Evolutionary conservation across 495 filamentous ascomycete species (phyloP).

Genomic region (Lophiotrema nucula): DNA sequence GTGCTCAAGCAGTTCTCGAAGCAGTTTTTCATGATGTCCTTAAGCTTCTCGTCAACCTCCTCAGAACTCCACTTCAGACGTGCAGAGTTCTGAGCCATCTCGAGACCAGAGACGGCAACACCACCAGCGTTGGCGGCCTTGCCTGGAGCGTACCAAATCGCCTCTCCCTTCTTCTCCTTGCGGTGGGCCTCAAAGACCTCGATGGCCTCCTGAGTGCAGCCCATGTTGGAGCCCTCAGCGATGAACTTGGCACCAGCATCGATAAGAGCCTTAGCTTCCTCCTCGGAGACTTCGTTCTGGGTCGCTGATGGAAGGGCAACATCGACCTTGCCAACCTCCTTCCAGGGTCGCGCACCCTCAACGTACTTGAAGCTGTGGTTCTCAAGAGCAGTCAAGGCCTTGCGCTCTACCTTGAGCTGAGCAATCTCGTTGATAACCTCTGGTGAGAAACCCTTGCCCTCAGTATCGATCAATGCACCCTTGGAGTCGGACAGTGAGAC

Average conservation of each 20-base stretch:
- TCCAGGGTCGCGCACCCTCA: conserved; percentile 85
- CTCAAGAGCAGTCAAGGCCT: conserved; percentile 68
- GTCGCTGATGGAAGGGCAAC: conserved; percentile 90
- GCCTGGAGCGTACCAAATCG: conserved; percentile 95
- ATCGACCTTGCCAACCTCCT: conserved; percentile 82
- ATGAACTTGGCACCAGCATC: conserved; percentile 77
- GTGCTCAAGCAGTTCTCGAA: conserved; percentile 90
- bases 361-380: conserved; percentile 80
- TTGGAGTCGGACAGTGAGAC: conserved; percentile 93
- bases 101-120: conserved; percentile 94
- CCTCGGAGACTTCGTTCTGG: conserved; percentile 92
- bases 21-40: conserved; percentile 89
- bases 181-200: conserved; percentile 85
- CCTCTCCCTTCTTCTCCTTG: conserved; percentile 63
- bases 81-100: conserved; percentile 97
- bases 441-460: conserved; percentile 65
- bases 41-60: conserved; percentile 89
- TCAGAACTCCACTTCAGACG: conserved; percentile 81
- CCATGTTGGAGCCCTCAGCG: conserved; percentile 98
- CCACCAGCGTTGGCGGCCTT: conserved; percentile 97
- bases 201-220: conserved; percentile 94
- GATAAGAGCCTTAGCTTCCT: conserved; percentile 83
- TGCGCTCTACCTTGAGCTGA: conserved; percentile 79
- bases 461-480: conserved; percentile 72
- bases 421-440: conserved; percentile 77